A percentile compares a stretch with the other conserved stretches of the same genome.
phyloP scores from a whole-genome alignment of 2,329 filamentous ascomycete genomes.

The Fusarium odoratissimum region DNA sequence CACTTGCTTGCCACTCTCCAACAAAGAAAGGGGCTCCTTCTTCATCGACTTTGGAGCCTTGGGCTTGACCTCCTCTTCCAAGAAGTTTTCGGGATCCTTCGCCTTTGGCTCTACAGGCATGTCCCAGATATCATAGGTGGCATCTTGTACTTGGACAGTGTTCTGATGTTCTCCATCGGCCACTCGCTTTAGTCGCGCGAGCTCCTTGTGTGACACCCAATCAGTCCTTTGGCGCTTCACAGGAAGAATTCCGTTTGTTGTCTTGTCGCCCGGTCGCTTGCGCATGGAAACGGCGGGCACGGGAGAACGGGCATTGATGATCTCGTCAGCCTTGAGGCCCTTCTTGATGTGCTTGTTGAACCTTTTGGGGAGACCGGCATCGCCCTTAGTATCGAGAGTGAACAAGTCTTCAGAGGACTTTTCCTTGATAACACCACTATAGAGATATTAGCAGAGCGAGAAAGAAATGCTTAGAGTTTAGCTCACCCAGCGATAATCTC shows the following conservation, averaged over 20 bases:
- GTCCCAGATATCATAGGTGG: conserved; percentile 84
- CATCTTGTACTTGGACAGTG: conserved; percentile 67
- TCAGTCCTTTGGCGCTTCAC: conserved; percentile 81
- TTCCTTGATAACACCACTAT: conserved; percentile 86
- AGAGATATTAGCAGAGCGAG: conserved; percentile 32
- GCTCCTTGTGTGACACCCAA: conserved; percentile 87
- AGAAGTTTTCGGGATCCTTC: conserved; percentile 61
- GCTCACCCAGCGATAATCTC: conserved; percentile 89
- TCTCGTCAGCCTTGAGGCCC: conserved; percentile 89
- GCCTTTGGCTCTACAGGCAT: conserved; percentile 56
- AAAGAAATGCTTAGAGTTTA: neutral
- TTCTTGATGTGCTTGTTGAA: conserved; percentile 76
- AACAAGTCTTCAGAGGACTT: conserved; percentile 87
- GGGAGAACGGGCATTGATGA: conserved; percentile 84
- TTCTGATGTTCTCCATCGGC: conserved; percentile 77
- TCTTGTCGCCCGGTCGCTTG: conserved; percentile 78
- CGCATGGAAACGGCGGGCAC: conserved; percentile 81
- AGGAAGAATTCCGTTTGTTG: conserved; percentile 78
- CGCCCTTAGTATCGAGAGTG: conserved; percentile 80
- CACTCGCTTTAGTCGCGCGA: conserved; percentile 79
- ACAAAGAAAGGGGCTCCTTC: conserved; percentile 81
- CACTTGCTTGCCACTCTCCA: conserved; percentile 82
- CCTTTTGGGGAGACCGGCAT: conserved; percentile 72
- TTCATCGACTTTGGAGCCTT: conserved; percentile 81
- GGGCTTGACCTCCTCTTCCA: conserved; percentile 73